A percentile compares a stretch with the other conserved stretches of the same genome.
Evolutionary conservation across 345 rosid species (phyloP).

Genomic region (Atalantia buxifolia): DNA sequence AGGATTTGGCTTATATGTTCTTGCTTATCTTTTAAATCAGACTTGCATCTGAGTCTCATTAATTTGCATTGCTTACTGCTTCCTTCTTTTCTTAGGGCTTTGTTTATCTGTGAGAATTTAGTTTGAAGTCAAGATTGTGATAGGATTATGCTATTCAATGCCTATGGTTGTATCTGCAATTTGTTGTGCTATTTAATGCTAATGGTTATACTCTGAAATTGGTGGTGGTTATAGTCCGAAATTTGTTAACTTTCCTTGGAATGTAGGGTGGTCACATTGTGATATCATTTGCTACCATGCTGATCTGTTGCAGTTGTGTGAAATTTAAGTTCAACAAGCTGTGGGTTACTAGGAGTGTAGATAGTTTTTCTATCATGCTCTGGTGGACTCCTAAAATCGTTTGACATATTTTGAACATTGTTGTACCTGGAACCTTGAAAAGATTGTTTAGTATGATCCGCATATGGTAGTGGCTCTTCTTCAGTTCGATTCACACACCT

Average conservation of each 20-base stretch:
- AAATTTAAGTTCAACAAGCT: neutral
- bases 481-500: too few species aligned
- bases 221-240: neutral
- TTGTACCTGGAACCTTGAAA: too few species aligned
- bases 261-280: neutral
- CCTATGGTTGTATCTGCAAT: neutral
- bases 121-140: neutral
- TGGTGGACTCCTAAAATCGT: neutral
- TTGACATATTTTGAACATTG: too few species aligned
- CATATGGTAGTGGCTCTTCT: too few species aligned
- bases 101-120: neutral
- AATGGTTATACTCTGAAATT: neutral
- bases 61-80: neutral
- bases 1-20: neutral
- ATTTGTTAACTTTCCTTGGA: neutral
- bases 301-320: neutral
- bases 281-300: neutral
- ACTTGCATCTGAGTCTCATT: neutral
- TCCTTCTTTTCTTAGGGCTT: neutral
- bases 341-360: neutral
- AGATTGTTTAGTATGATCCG: too few species aligned
- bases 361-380: neutral
- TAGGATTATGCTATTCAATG: neutral
- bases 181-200: too few species aligned
- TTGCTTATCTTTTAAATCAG: neutral